phyloP scores from a whole-genome alignment of 441 rosid species.

The Syzygium malaccense region DNA sequence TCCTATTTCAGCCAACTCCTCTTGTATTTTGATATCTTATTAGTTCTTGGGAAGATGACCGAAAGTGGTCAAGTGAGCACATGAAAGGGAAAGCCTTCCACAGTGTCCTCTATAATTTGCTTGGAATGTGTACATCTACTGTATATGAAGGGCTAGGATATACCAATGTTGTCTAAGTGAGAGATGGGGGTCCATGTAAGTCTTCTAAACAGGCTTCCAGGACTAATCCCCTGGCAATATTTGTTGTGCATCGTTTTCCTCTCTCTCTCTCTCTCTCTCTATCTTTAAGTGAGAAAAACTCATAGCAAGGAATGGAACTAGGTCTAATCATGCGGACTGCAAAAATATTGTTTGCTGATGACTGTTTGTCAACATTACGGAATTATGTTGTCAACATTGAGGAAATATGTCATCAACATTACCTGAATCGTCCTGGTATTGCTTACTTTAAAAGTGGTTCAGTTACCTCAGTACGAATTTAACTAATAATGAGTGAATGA shows the following conservation, averaged over 20 bases:
- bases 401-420: not conserved
- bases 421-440: not conserved
- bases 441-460: not conserved
- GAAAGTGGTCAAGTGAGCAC: not conserved
- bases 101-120: not conserved
- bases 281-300: not conserved
- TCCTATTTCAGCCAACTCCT: not conserved
- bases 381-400: not conserved
- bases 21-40: not conserved
- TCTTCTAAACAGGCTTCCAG: not conserved
- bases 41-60: not conserved
- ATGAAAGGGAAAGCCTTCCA: not conserved
- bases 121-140: not conserved
- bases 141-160: not conserved
- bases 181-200: not conserved
- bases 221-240: not conserved
- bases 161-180: not conserved
- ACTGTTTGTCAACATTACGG: not conserved
- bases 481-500: not conserved
- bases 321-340: not conserved
- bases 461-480: not conserved
- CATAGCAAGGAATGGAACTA: not conserved
- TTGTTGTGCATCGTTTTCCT: not conserved
- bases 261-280: not conserved
- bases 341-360: not conserved